Evolutionary conservation across 352 stramenopile genomes (phyloP), one percentile per base, ranked within the genome.

Genomic region (Ophiocytium majus): DNA sequence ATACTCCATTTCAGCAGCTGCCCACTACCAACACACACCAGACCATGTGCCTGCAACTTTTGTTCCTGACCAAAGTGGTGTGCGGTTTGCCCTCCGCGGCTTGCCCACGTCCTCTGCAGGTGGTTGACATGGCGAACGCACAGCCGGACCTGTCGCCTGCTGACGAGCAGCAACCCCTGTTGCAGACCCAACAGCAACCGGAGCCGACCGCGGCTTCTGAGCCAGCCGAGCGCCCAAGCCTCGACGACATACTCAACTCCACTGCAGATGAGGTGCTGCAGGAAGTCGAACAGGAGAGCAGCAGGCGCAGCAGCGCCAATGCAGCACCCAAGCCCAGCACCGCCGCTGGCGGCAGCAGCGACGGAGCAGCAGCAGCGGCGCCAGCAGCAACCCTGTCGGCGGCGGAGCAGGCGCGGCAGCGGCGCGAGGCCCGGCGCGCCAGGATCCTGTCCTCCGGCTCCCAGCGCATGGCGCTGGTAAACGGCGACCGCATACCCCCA

Each of bases 401-500:
- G 5, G 66, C 66, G 14, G 66, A 78, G 32, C 66, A 78, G 35
- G 66, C 66, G 35, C 32, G 35, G 5, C 66, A 17, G 66, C 66
- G 66, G 35, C 66, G 66, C 5, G 66, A 78, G 35, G 66, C 66
- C 5, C 66, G 66, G 5, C 66, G 66, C 35, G 66, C 66, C 5
- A 35, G 17, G 14, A 78, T 78, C 14, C 35, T 78, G 5, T 5
- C 66, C 5, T 78, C 66, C 32, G 35, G 66, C 14, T 78, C 66
- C 10, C 66, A 78, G 35, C 5, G 66, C 5, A 78, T 78, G 66
- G 66, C 66, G 32, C 32, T 78, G 35, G 32, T 78, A 17, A 5
- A 43, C 66, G 66, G 66, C 5, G 66, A 78, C 14, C 5, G 66
- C 5, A 78, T 78, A 35, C 66, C 66, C 35, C 66, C 66, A 14